Evolutionary conservation across 2,329 filamentous ascomycete genomes (phyloP).

Genomic region (Didymella segeticola): DNA sequence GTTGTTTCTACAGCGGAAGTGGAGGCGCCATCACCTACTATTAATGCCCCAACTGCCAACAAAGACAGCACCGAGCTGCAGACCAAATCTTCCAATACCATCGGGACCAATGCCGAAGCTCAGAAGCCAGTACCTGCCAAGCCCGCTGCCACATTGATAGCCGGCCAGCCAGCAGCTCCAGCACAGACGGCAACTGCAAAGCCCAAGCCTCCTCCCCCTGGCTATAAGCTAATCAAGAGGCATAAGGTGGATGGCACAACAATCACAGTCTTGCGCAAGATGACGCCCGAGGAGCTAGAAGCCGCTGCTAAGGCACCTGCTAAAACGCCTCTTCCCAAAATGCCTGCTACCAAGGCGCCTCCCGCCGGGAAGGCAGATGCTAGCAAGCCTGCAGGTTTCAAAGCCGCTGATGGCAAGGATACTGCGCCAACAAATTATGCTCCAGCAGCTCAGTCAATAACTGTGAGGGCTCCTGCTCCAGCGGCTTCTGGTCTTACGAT

Average conservation of each 20-base stretch:
- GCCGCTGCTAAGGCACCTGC: neutral
- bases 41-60: neutral
- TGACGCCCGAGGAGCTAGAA: neutral
- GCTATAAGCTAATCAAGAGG: neutral
- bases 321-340: neutral
- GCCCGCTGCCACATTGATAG: neutral
- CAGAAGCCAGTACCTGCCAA: neutral
- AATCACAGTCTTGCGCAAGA: neutral
- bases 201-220: neutral
- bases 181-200: neutral
- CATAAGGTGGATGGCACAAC: neutral
- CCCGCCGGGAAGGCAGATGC: neutral
- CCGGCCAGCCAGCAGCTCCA: neutral
- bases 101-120: neutral
- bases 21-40: neutral
- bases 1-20: neutral
- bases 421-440: neutral
- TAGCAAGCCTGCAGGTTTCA: neutral
- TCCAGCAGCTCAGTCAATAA: neutral
- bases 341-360: neutral
- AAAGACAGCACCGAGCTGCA: neutral
- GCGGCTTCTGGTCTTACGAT: neutral
- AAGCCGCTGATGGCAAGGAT: neutral
- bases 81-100: neutral
- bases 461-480: neutral